Evolutionary conservation across 2,329 filamentous ascomycete species (phyloP), one percentile per base, ranked within the genome.

Genomic region (Pseudogymnoascus sp.): DNA sequence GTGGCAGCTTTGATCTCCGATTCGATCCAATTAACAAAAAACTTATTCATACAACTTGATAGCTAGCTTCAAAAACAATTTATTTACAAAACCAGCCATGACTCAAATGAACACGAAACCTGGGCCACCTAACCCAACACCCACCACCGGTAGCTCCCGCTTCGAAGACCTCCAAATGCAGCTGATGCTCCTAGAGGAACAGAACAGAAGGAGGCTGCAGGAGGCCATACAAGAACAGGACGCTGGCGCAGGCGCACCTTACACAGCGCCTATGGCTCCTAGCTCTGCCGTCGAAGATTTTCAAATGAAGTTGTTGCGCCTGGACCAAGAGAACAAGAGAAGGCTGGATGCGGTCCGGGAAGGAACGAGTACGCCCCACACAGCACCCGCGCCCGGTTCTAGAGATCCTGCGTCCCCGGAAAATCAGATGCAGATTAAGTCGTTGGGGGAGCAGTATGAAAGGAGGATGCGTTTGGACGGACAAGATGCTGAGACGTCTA

Each of bases 101-200:
- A 23, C 42, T 25, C 12, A 25, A 23, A 46, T n/a, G 12, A 46
- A 46, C 12, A n/a, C 12, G 21, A n/a, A 5, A 46, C 42, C 14
- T 7, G 42, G 42, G 6, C 21, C 21, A 25, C 21, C 42, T n/a
- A 25, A 25, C 42, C 21, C 23, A 23, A n/a, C 21, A 7, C 5
- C 43, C 21, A n/a, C 43, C 43, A n/a, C 23, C 7, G 6, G 3
- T 75, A 93, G 92, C 73, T 89, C 93, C 73, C 90, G 90, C 18
- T 80, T 93, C 56, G 89, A 93, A 75, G 90, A 93, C 74, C 93
- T 93, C 71, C 90, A 93, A 77, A 93, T 93, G 89, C 90, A 93
- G 74, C 77, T 93, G 72, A 93, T 93, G 90, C 77, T 93, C 60
- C 82, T 93, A 12, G 90, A 93, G 76, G 90, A 93, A 75, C 90